Evolutionary conservation across 164 flowering plant genomes (phyloP).

Genomic region (Liquidambar formosana): DNA sequence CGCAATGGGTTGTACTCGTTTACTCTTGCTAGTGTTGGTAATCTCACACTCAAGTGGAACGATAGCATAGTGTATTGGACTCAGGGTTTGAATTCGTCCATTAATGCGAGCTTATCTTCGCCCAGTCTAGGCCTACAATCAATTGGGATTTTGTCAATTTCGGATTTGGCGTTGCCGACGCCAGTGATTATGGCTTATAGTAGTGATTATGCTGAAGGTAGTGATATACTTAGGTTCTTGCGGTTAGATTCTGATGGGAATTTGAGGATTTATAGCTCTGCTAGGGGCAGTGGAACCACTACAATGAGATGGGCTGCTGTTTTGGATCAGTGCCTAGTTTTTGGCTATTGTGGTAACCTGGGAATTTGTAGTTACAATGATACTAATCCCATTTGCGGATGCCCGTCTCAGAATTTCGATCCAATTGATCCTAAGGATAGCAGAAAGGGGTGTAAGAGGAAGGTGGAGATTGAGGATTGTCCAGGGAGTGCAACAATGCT

Average conservation of each 20-base stretch:
- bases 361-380: conserved; percentile 81
- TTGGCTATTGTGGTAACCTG: conserved; percentile 76
- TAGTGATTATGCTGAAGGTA: conserved; percentile 71
- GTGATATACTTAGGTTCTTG: conserved; percentile 52
- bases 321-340: conserved; percentile 71
- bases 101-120: conserved; percentile 28
- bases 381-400: conserved; percentile 56
- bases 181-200: conserved; percentile 51
- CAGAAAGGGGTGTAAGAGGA: conserved; percentile 77
- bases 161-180: conserved; percentile 34
- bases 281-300: conserved; percentile 26
- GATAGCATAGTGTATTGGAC: conserved; percentile 38
- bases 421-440: conserved; percentile 54
- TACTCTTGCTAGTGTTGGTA: conserved; percentile 30
- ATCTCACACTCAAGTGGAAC: conserved; percentile 51
- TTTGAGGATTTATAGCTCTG: conserved; percentile 70
- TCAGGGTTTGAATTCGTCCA: conserved; percentile 40
- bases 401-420: conserved; percentile 77
- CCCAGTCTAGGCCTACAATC: conserved; percentile 51
- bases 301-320: conserved; percentile 74
- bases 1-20: conserved; percentile 52
- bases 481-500: conserved; percentile 51
- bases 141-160: conserved; percentile 53
- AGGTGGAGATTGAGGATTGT: conserved; percentile 56
- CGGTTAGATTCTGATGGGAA: conserved; percentile 82